Evolutionary conservation across 176 grass and related monocot genomes (phyloP), one percentile per base, ranked within the genome.

Genomic region (Melocanna baccifera): DNA sequence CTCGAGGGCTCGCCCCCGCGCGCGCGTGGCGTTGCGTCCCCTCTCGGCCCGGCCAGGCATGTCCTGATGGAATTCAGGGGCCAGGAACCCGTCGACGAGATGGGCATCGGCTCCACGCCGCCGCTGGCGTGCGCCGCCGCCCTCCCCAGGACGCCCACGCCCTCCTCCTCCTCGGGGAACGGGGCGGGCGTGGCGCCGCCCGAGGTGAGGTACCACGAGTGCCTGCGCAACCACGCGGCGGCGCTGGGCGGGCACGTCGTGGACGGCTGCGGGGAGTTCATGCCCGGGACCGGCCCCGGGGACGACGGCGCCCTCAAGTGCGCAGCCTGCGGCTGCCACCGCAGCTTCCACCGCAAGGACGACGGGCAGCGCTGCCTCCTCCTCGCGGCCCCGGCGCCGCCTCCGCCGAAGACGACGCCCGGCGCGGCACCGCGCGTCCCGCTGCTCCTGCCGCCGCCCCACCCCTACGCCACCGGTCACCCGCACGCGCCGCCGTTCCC

Each of bases 251-350:
- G 92, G 25, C 92, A 89, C 80, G 86, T 84, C 62, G 86, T 94
- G 30, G 92, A 94, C 71, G 92, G 92, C 1, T 94, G 92, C 89
- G 89, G 92, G 64, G 92, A 94, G 92, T 94, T 94, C 89, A 94
- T 94, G 92, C 89, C 86, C 32, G 15, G 58, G 29, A 41, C 18
- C 12, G 47, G 26, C 1, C 25, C 30, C 29, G 77, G 29, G 25
- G 86, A 68, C 57, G 76, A 73, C 76, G 83, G 81, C 57, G 64
- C 66, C 22, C 80, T 91, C 79, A 73, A 29, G 34, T 94, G 94
- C 76, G 92, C 94, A 1, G 94, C 91, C 15, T 97, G 94, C 65
- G 84, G 86, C 12, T 97, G 94, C 87, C 91, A 94, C 77, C 89
- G 91, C 23, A 97, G 87, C 90, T 97, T 94, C 89, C 94, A 97